These are phyloP conservation scores for Mycena vitilis DNA, from an alignment of 768 basidiomycete genomes.

Conservation along the genomic window DNA sequence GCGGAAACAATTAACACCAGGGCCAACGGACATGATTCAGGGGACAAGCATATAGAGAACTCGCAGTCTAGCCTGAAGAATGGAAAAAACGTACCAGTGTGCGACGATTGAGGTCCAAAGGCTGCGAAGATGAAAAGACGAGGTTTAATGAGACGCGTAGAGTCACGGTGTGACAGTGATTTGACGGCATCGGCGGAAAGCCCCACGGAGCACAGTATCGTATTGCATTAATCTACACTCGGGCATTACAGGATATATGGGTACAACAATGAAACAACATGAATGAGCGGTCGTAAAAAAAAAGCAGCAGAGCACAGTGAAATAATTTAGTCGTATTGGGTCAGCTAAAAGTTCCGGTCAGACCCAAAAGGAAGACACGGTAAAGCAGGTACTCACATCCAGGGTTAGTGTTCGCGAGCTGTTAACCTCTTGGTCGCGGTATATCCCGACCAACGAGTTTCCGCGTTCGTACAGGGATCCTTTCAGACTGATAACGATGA, in stretches of 20 bases:
- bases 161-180: too few species aligned
- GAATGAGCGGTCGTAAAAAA: constrained; percentile 10
- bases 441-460: constrained; percentile 92
- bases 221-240: neutral
- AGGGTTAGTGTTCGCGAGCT: constrained; percentile 92
- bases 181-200: too few species aligned
- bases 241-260: constrained; percentile 20
- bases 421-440: constrained; percentile 93
- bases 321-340: constrained; percentile 34
- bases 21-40: too few species aligned
- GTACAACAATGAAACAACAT: constrained; percentile 24
- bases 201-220: too few species aligned
- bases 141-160: too few species aligned
- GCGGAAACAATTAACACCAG: too few species aligned
- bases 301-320: constrained; percentile 5
- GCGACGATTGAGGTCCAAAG: too few species aligned
- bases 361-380: constrained; percentile 26
- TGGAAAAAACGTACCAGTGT: too few species aligned
- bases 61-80: too few species aligned
- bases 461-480: constrained; percentile 92
- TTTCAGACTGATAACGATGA: constrained; percentile 97
- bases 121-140: too few species aligned
- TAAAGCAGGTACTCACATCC: constrained; percentile 67
- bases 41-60: too few species aligned
- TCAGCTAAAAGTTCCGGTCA: constrained; percentile 16